Evolutionary conservation across 352 stramenopile species (phyloP), one percentile per base, ranked within the genome.

Genomic region (Phytophthora gonapodyides): DNA sequence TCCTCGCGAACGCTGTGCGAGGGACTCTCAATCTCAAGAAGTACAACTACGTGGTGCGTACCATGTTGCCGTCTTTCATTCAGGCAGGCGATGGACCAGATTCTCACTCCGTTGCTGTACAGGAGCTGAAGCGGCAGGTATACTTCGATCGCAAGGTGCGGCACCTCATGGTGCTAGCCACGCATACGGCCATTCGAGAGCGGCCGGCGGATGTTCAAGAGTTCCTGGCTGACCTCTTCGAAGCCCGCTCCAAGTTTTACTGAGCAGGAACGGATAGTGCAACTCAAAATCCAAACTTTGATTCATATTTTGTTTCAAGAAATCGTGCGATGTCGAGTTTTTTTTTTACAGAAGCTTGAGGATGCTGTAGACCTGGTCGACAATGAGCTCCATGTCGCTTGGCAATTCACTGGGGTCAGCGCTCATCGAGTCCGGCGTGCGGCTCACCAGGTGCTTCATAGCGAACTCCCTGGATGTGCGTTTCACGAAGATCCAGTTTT

Each of bases 61-160:
- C 12, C 17, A 30, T 7, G 17, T 8, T 34, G 19, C 8, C 10
- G 21, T 15, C 17, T 40, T 11, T 52, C 15, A 24, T n/a, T 12
- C 9, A 35, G 21, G 21, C 21, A 24, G 21, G 21, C 51, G 6
- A 45, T 13, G 19, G 12, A 43, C 8, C 41, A 50, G 1, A 12
- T 38, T 30, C 6, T 47, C 19, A 47, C 15, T 12, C 30, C 13
- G 33, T 41, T 54, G 17, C 19, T 59, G 3, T 27, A 34, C 52
- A 93, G 84, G 75, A 90, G 57, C 54, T 90, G 15, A 76, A 84
- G 45, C 75, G 80, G 9, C 80, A 90, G 67, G 61, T 78, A 31
- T 91, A 89, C 57, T 91, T 86, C 41, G 84, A 93, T 35, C 78
- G 82, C 44, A 90, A 91, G 57, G 75, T 93, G n/a, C 80, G 81